Evolutionary conservation across 371 early-diverging fungal species (phyloP), one percentile per base, ranked within the genome.

Genomic region (Mucor lusitanicus): DNA sequence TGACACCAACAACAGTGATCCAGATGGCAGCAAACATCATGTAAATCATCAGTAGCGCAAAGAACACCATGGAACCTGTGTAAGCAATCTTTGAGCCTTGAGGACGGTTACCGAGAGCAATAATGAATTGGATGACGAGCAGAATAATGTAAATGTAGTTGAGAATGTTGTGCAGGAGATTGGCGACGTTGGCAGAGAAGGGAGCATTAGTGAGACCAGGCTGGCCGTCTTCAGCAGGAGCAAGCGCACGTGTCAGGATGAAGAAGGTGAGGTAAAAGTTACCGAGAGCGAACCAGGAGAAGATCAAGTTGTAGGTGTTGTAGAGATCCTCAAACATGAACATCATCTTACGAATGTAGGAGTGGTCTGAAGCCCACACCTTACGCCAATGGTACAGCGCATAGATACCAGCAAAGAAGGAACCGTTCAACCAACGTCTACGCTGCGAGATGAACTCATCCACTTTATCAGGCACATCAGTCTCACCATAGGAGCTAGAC

Each of bases 401-500:
- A 70, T 88, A 89, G 54, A 89, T 74, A 30, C 83, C 84, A 11
- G 88, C 83, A 72, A 91, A 91, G 84, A 92, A 91, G 3, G 92
- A 90, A 6, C 78, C 95, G 74, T 95, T 94, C 57, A 94, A 75
- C 95, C 95, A 95, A 59, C 94, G 88, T 73, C 95, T 89, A 73
- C 95, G 87, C 74, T 95, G 95, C 25, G 90, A 86, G 46, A 95
- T 90, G 48, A 94, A 91, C 65, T 94, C 95, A 25, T 92, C 88
- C 1, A 93, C 61, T 80, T 61, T 44, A 84, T 71, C 70, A 13
- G 95, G 96, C 6, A 93, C 95, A 83, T 94, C 95, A 6, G 94
- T 95, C 65, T 92, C 93, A 65, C 92, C 94, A 61, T 87, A 86
- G 1, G 94, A 84, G 27, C 82, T 81, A 55, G 86, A 85, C 15